Percentiles rank a stretch among this genome's conserved stretches.
Evolutionary conservation across 1,139 yeast genomes (phyloP).

Genomic region (Saccharomyces hybrid): DNA sequence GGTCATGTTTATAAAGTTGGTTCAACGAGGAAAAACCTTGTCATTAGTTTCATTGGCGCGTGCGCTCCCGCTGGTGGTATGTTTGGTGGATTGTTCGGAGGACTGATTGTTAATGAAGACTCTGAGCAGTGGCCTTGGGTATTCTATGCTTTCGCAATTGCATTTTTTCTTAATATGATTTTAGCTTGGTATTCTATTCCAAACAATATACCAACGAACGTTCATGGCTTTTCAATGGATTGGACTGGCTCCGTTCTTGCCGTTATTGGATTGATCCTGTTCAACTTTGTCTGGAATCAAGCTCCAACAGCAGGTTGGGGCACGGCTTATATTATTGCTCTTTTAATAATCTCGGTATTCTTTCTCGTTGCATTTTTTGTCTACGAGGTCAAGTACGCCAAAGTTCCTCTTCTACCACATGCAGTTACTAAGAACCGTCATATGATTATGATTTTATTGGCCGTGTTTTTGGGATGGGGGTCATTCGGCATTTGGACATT

Average conservation of each 20-base stretch:
- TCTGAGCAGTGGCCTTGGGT: slow-evolving; percentile 46
- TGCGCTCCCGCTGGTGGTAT: slow-evolving; percentile 52
- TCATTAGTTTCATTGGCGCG: slow-evolving; percentile 46
- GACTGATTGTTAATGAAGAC: slow-evolving; percentile 37
- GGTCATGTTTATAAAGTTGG: slow-evolving; percentile 44
- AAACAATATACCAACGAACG: slow-evolving; percentile 22
- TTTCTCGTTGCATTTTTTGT: slow-evolving; percentile 29
- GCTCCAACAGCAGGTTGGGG: slow-evolving; percentile 49
- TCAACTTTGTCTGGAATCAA: slow-evolving; percentile 49
- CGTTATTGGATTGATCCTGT: slow-evolving; percentile 40
- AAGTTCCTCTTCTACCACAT: slow-evolving; percentile 41
- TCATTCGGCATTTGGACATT: slow-evolving; percentile 48
- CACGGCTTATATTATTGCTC: slow-evolving; percentile 39
- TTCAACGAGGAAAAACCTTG: slow-evolving; percentile 41
- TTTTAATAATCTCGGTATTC: slow-evolving; percentile 32
- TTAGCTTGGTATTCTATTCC: slow-evolving; percentile 36
- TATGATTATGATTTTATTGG: slow-evolving; percentile 32
- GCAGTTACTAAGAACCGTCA: slow-evolving; percentile 34
- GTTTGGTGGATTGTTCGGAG: slow-evolving; percentile 43
- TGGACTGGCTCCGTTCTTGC: slow-evolving; percentile 42
- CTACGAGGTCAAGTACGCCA: slow-evolving; percentile 27
- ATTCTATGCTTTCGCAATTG: slow-evolving; percentile 41
- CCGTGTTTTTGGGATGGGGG: slow-evolving; percentile 46
- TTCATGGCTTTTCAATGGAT: slow-evolving; percentile 33
- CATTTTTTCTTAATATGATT: slow-evolving; percentile 31